Evolutionary conservation across 768 basidiomycete species (phyloP), one percentile per base, ranked within the genome.

Genomic region (Cystobasidium ongulense): DNA sequence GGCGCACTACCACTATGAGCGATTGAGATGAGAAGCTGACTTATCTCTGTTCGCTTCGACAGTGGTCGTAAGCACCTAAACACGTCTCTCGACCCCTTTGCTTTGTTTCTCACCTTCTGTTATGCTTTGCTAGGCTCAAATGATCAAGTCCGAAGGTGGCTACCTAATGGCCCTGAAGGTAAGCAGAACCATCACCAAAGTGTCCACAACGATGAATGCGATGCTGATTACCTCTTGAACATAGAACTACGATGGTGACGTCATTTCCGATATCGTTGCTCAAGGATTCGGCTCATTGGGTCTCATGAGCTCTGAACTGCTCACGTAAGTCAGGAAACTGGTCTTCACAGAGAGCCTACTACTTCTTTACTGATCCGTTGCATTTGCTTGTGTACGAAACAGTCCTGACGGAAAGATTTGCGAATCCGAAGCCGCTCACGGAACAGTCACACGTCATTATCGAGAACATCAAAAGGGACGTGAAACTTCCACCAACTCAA

Each of bases 401-500:
- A 59, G 57, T 1, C 95, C 96, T 38, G 93, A 96, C 79, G 96
- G 96, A 29, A 84, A 88, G 80, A 86, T 90, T 65, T 88, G 97
- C 80, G 96, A 99, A 82, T 88, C 89, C 77, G 96, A 99, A 82
- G 96, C 96, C 61, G 95, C 95, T 13, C 95, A 99, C 81, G 95
- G 92, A 81, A 79, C 79, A 96, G 94, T 1, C 17, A 71, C 68
- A 3, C 88, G 95, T 43, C 95, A 98, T 83, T 99, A 94, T 83
- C 89, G 95, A 72, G 95, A 98, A 82, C 89, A 87, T 81, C 95
- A 98, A 82, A 95, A 97, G 84, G 95, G 95, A 63, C 88, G 89
- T 74, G 96, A 98, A 84, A 98, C 95, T 13, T 93, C 91, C 72
- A 99, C 95, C 59, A 99, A 99, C 86, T 94, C 95, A 46, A 93